Conservation (phyloP, 164 flowering plant genomes). For the Magnolia officinalis region DNA sequence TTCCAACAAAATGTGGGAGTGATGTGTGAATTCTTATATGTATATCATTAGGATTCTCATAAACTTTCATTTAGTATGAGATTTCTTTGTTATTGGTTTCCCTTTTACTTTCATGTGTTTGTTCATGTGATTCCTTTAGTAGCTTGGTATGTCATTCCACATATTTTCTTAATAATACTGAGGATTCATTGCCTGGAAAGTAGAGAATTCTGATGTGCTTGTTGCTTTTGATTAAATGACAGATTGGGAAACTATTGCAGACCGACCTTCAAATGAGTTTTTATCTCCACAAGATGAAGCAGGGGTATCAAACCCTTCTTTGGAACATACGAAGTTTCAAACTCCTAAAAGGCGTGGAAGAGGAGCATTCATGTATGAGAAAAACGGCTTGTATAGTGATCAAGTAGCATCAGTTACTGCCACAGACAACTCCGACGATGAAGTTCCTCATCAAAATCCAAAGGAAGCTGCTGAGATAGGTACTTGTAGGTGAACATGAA, state of each 20-base stretch:
- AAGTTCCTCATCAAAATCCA: constrained; percentile 12
- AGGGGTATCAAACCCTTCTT: constrained; percentile 42
- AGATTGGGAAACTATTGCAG: constrained; percentile 97
- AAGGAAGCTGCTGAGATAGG: constrained; percentile 24
- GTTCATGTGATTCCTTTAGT: neutral
- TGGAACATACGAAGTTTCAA: constrained; percentile 40
- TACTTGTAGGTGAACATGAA: constrained; percentile 38
- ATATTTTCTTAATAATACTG: neutral
- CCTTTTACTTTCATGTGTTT: neutral
- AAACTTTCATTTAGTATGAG: neutral
- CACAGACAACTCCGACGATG: constrained; percentile 32
- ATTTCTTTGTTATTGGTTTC: neutral
- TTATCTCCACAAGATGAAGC: constrained; percentile 36
- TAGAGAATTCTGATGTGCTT: neutral
- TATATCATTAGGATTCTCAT: neutral
- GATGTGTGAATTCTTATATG: neutral
- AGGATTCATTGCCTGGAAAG: neutral
- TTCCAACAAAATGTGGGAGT: neutral
- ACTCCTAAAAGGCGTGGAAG: constrained; percentile 73
- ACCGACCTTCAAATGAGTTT: constrained; percentile 50
- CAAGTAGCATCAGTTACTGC: constrained; percentile 27
- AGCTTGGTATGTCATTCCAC: neutral
- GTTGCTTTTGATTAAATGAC: constrained; percentile 8
- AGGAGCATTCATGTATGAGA: constrained; percentile 71
- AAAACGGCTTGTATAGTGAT: constrained; percentile 66